Percentiles rank a stretch among this genome's conserved stretches.
These are phyloP conservation scores for Volvox africanus DNA, from an alignment of 139 green algal genomes.

Conservation along the genomic window DNA sequence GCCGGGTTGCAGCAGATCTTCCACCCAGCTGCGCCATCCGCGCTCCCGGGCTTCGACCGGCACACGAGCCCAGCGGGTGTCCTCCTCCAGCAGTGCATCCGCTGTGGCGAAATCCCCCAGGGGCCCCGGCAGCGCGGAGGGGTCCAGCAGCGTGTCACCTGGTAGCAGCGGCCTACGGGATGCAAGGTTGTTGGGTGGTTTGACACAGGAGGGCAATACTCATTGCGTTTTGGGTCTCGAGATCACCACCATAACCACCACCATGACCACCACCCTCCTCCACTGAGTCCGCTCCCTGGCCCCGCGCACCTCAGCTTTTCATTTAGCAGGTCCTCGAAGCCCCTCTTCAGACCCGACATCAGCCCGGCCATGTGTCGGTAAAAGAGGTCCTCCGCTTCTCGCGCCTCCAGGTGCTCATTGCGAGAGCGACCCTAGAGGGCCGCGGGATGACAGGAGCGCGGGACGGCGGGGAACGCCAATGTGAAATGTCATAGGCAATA, in stretches of 20 bases:
- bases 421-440: constrained; percentile 34
- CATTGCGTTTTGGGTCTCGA: too few species aligned
- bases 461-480: not conserved
- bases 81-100: constrained; percentile 28
- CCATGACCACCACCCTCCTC: not conserved
- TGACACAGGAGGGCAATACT: too few species aligned
- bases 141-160: not conserved
- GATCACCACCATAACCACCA: not conserved
- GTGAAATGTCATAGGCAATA: too few species aligned
- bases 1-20: constrained; percentile 16
- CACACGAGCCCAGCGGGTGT: constrained; percentile 16
- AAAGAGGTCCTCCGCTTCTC: constrained; percentile 48
- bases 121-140: not conserved
- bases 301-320: constrained; percentile 46
- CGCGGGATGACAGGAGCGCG: not conserved
- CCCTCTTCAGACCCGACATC: constrained; percentile 13
- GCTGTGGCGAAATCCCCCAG: not conserved
- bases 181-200: too few species aligned
- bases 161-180: constrained; percentile 37
- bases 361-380: constrained; percentile 20
- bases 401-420: not conserved
- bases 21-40: constrained; percentile 19
- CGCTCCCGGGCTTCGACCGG: constrained; percentile 20
- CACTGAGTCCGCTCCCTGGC: not conserved
- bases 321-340: constrained; percentile 16